Percentiles rank a stretch among this genome's conserved stretches.
These are phyloP conservation scores for Chamaenerion angustifolium DNA, from an alignment of 345 rosid species.

Conservation along the genomic window DNA sequence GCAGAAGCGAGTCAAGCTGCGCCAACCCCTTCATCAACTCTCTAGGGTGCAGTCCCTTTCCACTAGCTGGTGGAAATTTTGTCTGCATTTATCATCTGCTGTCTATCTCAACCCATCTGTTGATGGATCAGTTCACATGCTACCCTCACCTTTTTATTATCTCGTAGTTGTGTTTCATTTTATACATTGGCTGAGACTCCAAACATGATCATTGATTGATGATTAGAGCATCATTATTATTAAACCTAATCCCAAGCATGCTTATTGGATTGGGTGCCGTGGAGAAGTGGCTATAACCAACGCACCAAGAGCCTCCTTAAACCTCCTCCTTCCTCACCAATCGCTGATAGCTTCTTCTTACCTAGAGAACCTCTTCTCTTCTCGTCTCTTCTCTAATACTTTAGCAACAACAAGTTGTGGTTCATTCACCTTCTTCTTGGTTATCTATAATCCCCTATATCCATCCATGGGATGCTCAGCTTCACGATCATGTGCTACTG, in stretches of 20 bases:
- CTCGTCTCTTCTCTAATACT: neutral
- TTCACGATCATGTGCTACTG: constrained; percentile 29
- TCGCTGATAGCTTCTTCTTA: constrained; percentile 4
- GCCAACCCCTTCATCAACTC: too few relatives aligned
- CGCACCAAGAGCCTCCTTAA: too few relatives aligned
- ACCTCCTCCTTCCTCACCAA: too few relatives aligned
- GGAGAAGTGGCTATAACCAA: too few relatives aligned
- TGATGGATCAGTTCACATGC: neutral
- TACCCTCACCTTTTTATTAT: neutral
- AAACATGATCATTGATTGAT: too few relatives aligned
- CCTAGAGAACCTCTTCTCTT: neutral
- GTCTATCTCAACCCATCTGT: constrained; percentile 6
- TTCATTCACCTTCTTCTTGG: neutral
- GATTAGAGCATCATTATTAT: too few relatives aligned
- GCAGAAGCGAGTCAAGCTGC: too few relatives aligned
- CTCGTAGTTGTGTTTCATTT: neutral
- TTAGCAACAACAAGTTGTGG: too few relatives aligned
- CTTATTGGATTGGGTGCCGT: too few relatives aligned
- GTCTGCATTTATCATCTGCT: constrained; percentile 5
- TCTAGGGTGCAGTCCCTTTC: constrained; percentile 1
- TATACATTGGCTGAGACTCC: too few relatives aligned
- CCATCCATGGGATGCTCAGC: constrained; percentile 61
- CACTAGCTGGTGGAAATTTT: constrained; percentile 3
- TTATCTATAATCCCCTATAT: too few relatives aligned
- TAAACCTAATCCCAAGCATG: too few relatives aligned